phyloP scores from a whole-genome alignment of 2,329 filamentous ascomycete species.

The Diplodia sapinea region DNA sequence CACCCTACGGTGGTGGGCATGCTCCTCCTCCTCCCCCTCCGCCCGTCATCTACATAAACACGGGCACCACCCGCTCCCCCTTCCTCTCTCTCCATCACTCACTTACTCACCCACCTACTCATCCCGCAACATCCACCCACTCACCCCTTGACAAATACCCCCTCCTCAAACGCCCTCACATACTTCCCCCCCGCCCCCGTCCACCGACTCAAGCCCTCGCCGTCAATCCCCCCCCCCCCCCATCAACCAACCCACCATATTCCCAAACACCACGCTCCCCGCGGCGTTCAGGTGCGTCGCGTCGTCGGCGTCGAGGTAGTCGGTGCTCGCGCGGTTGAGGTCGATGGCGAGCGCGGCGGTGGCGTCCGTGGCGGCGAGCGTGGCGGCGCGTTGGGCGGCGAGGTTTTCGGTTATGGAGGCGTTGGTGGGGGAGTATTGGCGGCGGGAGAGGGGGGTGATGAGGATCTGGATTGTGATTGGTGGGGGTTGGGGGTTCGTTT shows the following conservation, averaged over 20 bases:
- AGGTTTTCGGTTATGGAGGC: constrained; percentile 7
- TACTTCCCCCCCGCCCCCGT: background rate
- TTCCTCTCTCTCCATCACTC: background rate
- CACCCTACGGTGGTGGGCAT: no score
- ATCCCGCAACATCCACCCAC: no score
- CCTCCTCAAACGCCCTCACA: constrained; percentile 9
- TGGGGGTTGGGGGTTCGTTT: background rate
- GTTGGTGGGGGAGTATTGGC: background rate
- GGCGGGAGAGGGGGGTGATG: constrained; percentile 28
- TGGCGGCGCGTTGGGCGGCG: constrained; percentile 25
- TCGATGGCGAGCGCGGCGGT: constrained; percentile 5
- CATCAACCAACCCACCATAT: constrained; percentile 29
- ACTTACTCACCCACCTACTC: no score
- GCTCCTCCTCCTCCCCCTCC: no score
- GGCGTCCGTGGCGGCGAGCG: constrained; percentile 2
- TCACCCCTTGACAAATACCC: background rate
- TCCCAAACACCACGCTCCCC: constrained; percentile 27
- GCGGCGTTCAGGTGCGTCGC: constrained; percentile 25
- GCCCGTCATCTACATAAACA: no score
- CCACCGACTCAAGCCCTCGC: constrained; percentile 6
- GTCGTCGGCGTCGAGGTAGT: constrained; percentile 27
- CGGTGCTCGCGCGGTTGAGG: constrained; percentile 23
- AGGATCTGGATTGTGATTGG: constrained; percentile 24
- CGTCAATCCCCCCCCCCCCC: constrained; percentile 9
- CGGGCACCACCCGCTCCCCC: no score